Evolutionary conservation across 2,329 filamentous ascomycete genomes (phyloP).

Genomic region (Colletotrichum sp.): DNA sequence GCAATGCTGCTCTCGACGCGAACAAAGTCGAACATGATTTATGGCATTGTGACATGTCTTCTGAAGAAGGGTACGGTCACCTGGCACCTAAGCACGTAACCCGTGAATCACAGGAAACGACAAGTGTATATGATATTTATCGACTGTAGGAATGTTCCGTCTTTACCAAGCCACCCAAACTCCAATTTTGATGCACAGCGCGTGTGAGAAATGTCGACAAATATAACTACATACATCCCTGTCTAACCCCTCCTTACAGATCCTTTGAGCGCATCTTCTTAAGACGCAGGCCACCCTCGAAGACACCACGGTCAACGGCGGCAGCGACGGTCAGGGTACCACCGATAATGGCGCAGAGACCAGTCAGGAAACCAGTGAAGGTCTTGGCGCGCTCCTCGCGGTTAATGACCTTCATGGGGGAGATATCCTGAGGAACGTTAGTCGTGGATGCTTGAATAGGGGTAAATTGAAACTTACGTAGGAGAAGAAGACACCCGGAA

Average conservation of each 20-base stretch:
- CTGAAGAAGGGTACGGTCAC: background rate
- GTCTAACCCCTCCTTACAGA: conserved; percentile 40
- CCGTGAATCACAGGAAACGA: background rate
- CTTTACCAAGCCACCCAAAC: conserved; percentile 21
- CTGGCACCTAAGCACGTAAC: background rate
- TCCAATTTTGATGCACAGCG: conserved; percentile 23
- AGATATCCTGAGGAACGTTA: conserved; percentile 77
- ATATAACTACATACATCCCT: conserved; percentile 15
- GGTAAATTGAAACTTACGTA: conserved; percentile 69
- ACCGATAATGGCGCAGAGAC: conserved; percentile 92
- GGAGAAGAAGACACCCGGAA: conserved; percentile 97
- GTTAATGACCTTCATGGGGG: conserved; percentile 99
- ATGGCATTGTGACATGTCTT: background rate
- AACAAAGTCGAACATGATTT: no score
- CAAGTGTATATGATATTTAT: background rate
- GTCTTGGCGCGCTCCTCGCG: conserved; percentile 88
- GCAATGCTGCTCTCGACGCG: no score
- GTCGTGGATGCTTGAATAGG: conserved; percentile 1
- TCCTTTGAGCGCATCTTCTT: conserved; percentile 83
- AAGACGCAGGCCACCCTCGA: conserved; percentile 83
- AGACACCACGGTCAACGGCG: conserved; percentile 87
- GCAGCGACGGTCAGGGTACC: conserved; percentile 96
- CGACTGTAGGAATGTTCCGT: conserved; percentile 5
- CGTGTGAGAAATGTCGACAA: conserved; percentile 6
- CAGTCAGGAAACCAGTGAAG: conserved; percentile 90